A percentile compares a stretch with the other conserved stretches of the same genome.
Evolutionary conservation across 345 rosid species (phyloP).

Genomic region (Citrus inodora): DNA sequence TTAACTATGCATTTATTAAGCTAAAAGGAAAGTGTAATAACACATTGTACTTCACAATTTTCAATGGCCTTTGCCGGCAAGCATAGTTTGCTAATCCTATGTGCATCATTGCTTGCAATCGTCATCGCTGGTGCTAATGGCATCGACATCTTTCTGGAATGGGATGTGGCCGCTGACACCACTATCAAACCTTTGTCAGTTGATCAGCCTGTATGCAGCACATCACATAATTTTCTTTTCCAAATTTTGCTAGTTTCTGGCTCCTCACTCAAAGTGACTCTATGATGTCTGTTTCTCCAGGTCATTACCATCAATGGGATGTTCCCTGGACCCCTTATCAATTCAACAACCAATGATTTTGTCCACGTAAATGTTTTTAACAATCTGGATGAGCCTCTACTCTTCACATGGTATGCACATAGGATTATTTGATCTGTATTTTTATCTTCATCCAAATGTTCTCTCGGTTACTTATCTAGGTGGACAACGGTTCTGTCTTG

Average conservation of each 20-base stretch:
- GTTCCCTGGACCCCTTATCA: conserved; percentile 71
- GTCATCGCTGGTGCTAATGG: conserved; percentile 10
- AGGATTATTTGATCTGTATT: too few relatives aligned
- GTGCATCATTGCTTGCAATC: conserved; percentile 11
- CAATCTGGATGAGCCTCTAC: conserved; percentile 57
- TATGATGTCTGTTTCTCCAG: conserved; percentile 17
- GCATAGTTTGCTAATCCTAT: not conserved
- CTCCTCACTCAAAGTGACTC: not conserved
- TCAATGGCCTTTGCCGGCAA: conserved; percentile 25
- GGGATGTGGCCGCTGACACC: conserved; percentile 38
- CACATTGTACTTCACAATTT: not conserved
- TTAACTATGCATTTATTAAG: not conserved
- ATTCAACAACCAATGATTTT: conserved; percentile 49
- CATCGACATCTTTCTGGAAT: conserved; percentile 36
- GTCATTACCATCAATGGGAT: conserved; percentile 53
- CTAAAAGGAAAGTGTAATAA: not conserved
- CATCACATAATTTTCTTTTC: not conserved
- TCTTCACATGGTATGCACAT: conserved; percentile 51
- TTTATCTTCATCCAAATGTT: not conserved
- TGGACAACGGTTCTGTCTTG: not conserved
- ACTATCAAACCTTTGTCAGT: conserved; percentile 20
- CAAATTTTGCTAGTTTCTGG: not conserved
- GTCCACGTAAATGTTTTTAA: conserved; percentile 47
- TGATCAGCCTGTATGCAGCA: conserved; percentile 33
- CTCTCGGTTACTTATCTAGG: not conserved